phyloP scores from a whole-genome alignment of 2,329 filamentous ascomycete genomes.

The Diplodia corticola region DNA sequence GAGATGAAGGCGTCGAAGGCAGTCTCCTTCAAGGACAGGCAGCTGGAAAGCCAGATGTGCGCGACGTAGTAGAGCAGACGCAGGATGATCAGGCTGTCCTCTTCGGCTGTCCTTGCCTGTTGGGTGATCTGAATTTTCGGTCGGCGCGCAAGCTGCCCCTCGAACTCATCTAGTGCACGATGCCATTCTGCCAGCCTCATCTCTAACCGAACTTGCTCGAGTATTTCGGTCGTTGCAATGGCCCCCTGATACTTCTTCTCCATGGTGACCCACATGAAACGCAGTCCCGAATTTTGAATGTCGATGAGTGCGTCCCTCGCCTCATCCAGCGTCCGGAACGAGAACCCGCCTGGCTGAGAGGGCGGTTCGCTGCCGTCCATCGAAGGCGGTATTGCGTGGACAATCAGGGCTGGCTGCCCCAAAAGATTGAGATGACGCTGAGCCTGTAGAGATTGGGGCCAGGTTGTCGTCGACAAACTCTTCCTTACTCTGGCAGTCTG shows the following conservation, averaged over 20 bases:
- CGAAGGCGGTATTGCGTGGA: not conserved
- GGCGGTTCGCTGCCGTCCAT: not conserved
- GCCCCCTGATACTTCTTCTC: constrained; percentile 16
- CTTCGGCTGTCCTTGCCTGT: not conserved
- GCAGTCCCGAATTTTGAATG: constrained; percentile 8
- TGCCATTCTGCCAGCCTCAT: constrained; percentile 8
- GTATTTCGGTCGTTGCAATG: constrained; percentile 14
- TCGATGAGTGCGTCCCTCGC: constrained; percentile 14
- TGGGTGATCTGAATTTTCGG: not conserved
- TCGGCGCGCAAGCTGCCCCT: not conserved
- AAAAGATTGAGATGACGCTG: constrained; percentile 3
- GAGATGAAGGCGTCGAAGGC: constrained; percentile 9
- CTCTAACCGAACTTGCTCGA: constrained; percentile 10
- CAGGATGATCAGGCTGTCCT: constrained; percentile 7
- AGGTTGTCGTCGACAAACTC: constrained; percentile 10
- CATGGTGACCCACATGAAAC: constrained; percentile 17
- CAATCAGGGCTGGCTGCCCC: not conserved
- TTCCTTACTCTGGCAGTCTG: not conserved
- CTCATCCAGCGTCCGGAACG: constrained; percentile 1
- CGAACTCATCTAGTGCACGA: not conserved
- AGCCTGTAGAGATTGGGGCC: constrained; percentile 12
- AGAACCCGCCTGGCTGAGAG: not conserved
- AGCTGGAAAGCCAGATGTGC: constrained; percentile 16
- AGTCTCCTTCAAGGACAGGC: constrained; percentile 2
- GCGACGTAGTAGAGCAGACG: constrained; percentile 12